Evolutionary conservation across 2,329 filamentous ascomycete genomes (phyloP).

Genomic region (Calonectria fujianensis): DNA sequence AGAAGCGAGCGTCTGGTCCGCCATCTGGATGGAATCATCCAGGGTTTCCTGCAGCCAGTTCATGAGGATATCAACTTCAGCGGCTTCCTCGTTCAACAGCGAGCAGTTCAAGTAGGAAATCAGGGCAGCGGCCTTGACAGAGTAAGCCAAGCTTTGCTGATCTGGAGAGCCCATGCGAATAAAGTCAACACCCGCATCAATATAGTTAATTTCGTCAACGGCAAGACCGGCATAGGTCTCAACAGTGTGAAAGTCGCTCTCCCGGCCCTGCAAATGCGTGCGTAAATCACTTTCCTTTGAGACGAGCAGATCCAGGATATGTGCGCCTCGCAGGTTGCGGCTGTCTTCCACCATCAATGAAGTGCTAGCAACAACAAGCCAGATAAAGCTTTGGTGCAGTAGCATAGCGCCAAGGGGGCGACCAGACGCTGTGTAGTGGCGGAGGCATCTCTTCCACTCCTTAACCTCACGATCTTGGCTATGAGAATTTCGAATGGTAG

Average conservation of each 20-base stretch:
- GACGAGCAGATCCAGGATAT: slow-evolving; percentile 85
- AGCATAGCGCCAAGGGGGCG: slow-evolving; percentile 94
- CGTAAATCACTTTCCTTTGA: slow-evolving; percentile 70
- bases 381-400: slow-evolving; percentile 91
- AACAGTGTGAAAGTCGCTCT: slow-evolving; percentile 74
- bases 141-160: slow-evolving; percentile 90
- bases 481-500: slow-evolving; percentile 88
- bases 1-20: slow-evolving; percentile 84
- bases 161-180: slow-evolving; percentile 85
- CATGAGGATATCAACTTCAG: slow-evolving; percentile 86
- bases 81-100: slow-evolving; percentile 86
- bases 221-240: slow-evolving; percentile 83
- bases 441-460: slow-evolving; percentile 92
- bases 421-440: slow-evolving; percentile 86
- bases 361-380: slow-evolving; percentile 85
- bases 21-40: slow-evolving; percentile 87
- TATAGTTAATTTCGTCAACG: slow-evolving; percentile 86
- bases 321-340: slow-evolving; percentile 74
- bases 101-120: slow-evolving; percentile 91
- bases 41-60: slow-evolving; percentile 90
- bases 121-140: slow-evolving; percentile 88
- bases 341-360: slow-evolving; percentile 82
- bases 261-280: slow-evolving; percentile 60
- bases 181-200: slow-evolving; percentile 94
- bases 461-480: slow-evolving; percentile 79